These are phyloP conservation scores for Xylaria sp. DNA, from an alignment of 2,329 filamentous ascomycete genomes.

Conservation along the genomic window DNA sequence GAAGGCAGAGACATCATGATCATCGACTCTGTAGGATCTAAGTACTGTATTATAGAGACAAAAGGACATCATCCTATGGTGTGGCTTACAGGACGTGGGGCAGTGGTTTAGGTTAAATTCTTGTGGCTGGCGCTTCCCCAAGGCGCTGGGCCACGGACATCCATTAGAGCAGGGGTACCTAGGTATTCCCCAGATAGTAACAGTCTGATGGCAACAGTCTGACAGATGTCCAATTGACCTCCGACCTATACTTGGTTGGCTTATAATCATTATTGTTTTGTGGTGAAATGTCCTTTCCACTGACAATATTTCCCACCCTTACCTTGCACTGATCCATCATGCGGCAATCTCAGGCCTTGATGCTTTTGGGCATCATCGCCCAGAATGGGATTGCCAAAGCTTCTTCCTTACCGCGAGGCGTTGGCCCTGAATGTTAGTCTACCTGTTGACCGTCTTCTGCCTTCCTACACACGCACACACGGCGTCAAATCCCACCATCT, in stretches of 20 bases:
- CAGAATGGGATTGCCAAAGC: conserved; percentile 65
- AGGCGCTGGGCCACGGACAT: background rate
- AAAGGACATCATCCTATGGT: background rate
- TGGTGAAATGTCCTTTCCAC: conserved; percentile 32
- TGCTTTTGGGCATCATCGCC: conserved; percentile 62
- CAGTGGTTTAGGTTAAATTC: no score
- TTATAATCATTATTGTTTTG: conserved; percentile 12
- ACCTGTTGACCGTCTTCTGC: conserved; percentile 12
- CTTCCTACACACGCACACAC: no score
- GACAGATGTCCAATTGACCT: conserved; percentile 12
- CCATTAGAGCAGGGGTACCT: no score
- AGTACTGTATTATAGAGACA: background rate
- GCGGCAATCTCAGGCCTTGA: conserved; percentile 60
- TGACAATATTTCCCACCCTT: conserved; percentile 11
- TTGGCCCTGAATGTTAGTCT: conserved; percentile 87
- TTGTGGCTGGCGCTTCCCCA: conserved; percentile 32
- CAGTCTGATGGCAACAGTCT: conserved; percentile 12
- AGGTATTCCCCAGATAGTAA: conserved; percentile 12
- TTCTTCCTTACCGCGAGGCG: conserved; percentile 80
- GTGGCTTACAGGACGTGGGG: background rate
- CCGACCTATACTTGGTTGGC: background rate
- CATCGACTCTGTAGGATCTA: background rate
- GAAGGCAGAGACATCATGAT: conserved; percentile 21
- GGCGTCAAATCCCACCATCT: background rate
- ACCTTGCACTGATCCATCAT: conserved; percentile 50